A percentile compares a stretch with the other conserved stretches of the same genome.
phyloP scores from a whole-genome alignment of 2,329 filamentous ascomycete genomes.

The Orbilia javanica region DNA sequence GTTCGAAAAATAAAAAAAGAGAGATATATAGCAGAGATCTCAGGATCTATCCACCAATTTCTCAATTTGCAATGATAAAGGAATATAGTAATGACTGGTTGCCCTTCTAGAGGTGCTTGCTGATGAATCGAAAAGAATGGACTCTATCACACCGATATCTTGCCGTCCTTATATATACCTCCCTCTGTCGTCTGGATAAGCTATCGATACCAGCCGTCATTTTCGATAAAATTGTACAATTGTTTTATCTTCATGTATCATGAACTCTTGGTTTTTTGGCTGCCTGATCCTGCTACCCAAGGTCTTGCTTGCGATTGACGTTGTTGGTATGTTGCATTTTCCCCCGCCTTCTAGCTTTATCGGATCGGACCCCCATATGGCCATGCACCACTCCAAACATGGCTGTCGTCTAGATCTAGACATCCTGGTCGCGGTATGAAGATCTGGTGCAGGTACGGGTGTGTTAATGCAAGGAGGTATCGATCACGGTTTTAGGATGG shows the following conservation, averaged over 20 bases:
- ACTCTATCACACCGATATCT: background rate
- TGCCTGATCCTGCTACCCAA: constrained; percentile 21
- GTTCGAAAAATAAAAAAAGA: background rate
- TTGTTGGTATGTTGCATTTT: constrained; percentile 55
- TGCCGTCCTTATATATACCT: constrained; percentile 3
- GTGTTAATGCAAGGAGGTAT: constrained; percentile 10
- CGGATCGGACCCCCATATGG: too few species aligned
- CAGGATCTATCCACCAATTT: constrained; percentile 33
- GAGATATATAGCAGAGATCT: constrained; percentile 23
- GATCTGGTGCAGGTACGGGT: constrained; percentile 8
- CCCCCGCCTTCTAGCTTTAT: background rate
- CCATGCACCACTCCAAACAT: background rate
- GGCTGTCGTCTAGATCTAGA: background rate
- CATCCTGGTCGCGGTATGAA: constrained; percentile 21
- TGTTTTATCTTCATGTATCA: background rate
- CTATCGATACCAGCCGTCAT: background rate
- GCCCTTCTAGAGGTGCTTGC: constrained; percentile 37
- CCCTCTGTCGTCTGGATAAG: background rate
- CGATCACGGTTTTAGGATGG: background rate
- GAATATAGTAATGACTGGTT: constrained; percentile 1
- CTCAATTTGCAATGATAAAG: background rate
- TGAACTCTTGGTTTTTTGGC: constrained; percentile 1
- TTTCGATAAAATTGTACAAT: too few species aligned
- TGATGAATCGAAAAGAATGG: constrained; percentile 30
- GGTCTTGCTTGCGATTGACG: constrained; percentile 14